Percentiles rank a stretch among this genome's conserved stretches.
phyloP scores from a whole-genome alignment of 805 yeast genomes.

The Cyberlindnera mississippiensis region DNA sequence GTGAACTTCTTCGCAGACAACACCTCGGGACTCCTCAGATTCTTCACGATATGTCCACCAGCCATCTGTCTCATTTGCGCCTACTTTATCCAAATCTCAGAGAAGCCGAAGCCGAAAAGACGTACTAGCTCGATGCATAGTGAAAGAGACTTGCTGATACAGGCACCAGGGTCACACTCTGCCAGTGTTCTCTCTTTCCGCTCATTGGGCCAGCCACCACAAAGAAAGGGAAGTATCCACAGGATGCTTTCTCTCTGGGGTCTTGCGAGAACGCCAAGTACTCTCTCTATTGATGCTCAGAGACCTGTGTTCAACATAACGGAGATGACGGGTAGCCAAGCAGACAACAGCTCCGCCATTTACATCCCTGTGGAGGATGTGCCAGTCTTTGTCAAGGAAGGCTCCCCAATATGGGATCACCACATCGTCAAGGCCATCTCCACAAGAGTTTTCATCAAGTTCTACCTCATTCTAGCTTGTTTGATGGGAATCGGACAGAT shows the following conservation, averaged over 20 bases:
- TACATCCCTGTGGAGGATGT: constrained; percentile 29
- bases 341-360: constrained; percentile 20
- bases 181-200: constrained; percentile 11
- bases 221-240: constrained; percentile 19
- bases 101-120: constrained; percentile 17
- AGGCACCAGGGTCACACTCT: constrained; percentile 6
- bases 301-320: constrained; percentile 13
- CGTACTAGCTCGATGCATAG: constrained; percentile 5
- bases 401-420: constrained; percentile 28
- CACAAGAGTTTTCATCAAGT: constrained; percentile 40
- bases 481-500: constrained; percentile 65
- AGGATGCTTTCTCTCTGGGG: constrained; percentile 28
- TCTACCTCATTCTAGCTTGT: constrained; percentile 51
- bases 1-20: constrained; percentile 48
- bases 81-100: constrained; percentile 27
- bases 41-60: constrained; percentile 49
- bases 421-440: constrained; percentile 21
- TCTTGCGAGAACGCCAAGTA: constrained; percentile 26
- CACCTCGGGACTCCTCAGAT: constrained; percentile 51
- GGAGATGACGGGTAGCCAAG: constrained; percentile 5
- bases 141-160: constrained; percentile 11
- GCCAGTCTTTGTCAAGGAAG: constrained; percentile 27
- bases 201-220: constrained; percentile 9
- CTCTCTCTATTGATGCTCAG: constrained; percentile 13
- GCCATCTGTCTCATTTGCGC: constrained; percentile 31